Evolutionary conservation across 495 filamentous ascomycete species (phyloP).

Genomic region (Podospora comata): DNA sequence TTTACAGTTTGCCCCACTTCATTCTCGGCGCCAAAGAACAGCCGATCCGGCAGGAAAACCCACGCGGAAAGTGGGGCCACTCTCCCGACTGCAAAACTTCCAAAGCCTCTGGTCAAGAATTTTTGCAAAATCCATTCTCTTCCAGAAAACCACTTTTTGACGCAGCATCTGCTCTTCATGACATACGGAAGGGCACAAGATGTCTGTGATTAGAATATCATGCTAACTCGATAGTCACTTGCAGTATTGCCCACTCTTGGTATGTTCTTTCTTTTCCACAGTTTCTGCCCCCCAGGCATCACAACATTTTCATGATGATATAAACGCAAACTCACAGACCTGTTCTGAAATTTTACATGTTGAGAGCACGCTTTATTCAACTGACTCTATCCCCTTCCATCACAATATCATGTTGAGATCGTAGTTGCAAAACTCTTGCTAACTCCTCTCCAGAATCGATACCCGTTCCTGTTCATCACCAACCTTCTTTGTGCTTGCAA

Average conservation of each 20-base stretch:
- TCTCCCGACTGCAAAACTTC: not conserved
- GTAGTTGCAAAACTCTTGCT: not conserved
- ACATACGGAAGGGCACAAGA: not conserved
- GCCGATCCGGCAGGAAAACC: slow-evolving; percentile 9
- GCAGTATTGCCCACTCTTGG: not conserved
- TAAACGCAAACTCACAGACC: slow-evolving; percentile 53
- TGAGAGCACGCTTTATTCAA: slow-evolving; percentile 46
- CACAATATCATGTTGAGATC: not conserved
- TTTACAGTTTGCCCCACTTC: slow-evolving; percentile 5
- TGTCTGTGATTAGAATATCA: not conserved
- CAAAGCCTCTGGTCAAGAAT: not conserved
- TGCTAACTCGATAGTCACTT: not conserved
- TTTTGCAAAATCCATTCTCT: not conserved
- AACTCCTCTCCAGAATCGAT: not conserved
- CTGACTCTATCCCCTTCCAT: slow-evolving; percentile 29
- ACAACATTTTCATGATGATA: slow-evolving; percentile 44
- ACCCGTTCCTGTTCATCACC: not conserved
- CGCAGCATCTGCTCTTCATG: not conserved
- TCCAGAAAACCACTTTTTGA: not conserved
- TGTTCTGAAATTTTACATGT: slow-evolving; percentile 55
- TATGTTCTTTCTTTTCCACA: slow-evolving; percentile 10
- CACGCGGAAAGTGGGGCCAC: not conserved
- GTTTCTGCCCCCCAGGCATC: not conserved
- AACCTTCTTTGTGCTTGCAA: not conserved
- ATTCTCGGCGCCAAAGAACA: slow-evolving; percentile 14